phyloP scores from a whole-genome alignment of 192 early-diverging fungal genomes.

The Umbelopsis ramanniana region DNA sequence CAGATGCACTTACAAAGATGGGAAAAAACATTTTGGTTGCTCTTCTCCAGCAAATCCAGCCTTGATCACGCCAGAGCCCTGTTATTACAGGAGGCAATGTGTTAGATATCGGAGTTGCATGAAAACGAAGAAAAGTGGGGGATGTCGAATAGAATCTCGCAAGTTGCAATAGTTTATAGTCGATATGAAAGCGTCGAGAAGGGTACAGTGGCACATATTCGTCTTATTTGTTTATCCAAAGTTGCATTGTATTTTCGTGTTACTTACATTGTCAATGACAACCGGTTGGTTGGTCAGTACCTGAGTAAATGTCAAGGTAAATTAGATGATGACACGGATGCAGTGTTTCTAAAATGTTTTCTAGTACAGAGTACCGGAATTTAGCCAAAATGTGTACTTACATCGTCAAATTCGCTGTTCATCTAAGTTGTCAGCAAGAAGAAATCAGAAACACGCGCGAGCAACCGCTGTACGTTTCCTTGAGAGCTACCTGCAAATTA shows the following conservation, averaged over 20 bases:
- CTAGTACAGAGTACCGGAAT: background rate
- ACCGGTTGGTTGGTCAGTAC: constrained; percentile 98
- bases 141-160: background rate
- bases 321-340: background rate
- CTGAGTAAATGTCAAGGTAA: constrained; percentile 21
- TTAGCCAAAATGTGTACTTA: background rate
- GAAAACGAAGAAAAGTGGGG: background rate
- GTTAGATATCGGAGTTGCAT: constrained; percentile 18
- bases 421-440: constrained; percentile 16
- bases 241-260: background rate
- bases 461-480: background rate
- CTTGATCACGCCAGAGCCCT: constrained; percentile 99
- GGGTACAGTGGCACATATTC: background rate
- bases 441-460: constrained; percentile 5
- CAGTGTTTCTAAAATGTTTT: background rate
- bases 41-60: constrained; percentile 99
- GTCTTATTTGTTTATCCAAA: background rate
- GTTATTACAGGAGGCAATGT: constrained; percentile 24
- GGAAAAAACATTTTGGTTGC: constrained; percentile 94
- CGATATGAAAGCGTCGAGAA: background rate
- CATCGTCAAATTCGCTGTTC: constrained; percentile 22
- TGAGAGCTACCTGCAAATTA: background rate
- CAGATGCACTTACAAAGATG: constrained; percentile 73
- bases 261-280: constrained; percentile 97
- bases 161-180: background rate